These are phyloP conservation scores for Russula foetens DNA, from an alignment of 768 basidiomycete species.

Conservation along the genomic window DNA sequence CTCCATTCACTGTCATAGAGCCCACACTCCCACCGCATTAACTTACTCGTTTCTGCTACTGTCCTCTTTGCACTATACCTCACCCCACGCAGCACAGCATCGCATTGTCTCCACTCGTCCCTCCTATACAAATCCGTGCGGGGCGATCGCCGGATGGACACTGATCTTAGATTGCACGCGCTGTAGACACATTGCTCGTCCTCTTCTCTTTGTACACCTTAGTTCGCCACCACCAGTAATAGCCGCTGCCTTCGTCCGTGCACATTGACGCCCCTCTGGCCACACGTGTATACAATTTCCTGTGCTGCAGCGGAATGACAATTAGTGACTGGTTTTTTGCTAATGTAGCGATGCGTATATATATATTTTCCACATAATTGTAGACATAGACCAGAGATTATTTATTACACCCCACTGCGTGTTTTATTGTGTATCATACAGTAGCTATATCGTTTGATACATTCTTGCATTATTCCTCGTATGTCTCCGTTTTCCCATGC, in stretches of 20 bases:
- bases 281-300: neutral
- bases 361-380: constrained; percentile 4
- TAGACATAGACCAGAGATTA: neutral
- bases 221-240: neutral
- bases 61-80: constrained; percentile 18
- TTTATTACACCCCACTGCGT: neutral
- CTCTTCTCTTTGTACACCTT: constrained; percentile 11
- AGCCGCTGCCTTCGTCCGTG: neutral
- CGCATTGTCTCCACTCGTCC: constrained; percentile 5
- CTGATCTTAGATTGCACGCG: neutral
- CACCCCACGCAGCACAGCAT: constrained; percentile 5
- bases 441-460: too few relatives aligned
- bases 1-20: constrained; percentile 13
- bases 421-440: neutral
- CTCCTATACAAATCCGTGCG: neutral
- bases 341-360: constrained; percentile 15
- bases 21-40: constrained; percentile 14
- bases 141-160: neutral
- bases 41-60: constrained; percentile 18
- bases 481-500: too few relatives aligned
- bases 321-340: neutral
- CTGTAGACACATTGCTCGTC: constrained; percentile 6
- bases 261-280: neutral
- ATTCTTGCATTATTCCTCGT: too few relatives aligned
- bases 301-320: constrained; percentile 5